Evolutionary conservation across 805 yeast genomes (phyloP), one percentile per base, ranked within the genome.

Genomic region (Spathaspora boniae): DNA sequence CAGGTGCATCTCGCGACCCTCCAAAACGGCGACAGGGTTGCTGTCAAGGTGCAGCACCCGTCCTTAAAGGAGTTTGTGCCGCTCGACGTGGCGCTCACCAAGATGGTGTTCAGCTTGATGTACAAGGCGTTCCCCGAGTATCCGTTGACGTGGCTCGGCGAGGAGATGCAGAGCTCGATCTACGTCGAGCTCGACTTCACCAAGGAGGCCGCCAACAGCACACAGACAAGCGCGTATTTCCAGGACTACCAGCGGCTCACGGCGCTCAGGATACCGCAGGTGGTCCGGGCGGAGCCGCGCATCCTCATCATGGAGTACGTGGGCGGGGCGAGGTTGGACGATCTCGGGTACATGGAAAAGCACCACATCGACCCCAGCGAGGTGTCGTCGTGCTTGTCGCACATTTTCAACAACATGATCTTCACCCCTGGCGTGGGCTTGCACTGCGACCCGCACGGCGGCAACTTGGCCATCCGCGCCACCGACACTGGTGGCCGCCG

Each of bases 401-500:
- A 91, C 48, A 80, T 87, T 19, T 93, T 93, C 68, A 86, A 91
- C 64, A 81, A 79, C 52, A 93, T 93, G 99, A 87, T 93, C 26
- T 93, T 93, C 65, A 82, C 94, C 2, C 95, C 96, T 0, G 81
- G 79, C 18, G 95, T 87, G 16, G 86, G 91, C 1, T 75, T 93
- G 28, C 99, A 93, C 56, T 93, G 98, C 63, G 99, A 93, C 56
- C 98, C 98, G 1, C 99, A 93, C 56, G 96, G 95, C 8, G 99
- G 99, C 0, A 93, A 93, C 51, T 65, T 93, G 40, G 96, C 98
- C 0, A 86, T 93, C 16, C 67, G 88, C 37, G 48, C 58, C 8
- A 36, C 54, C 7, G 51, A 53, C 14, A n/a, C n/a, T n/a, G n/a
- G n/a, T n/a, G n/a, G n/a, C n/a, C n/a, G n/a, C n/a, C n/a, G n/a